These are phyloP conservation scores for Micromonas pusilla DNA, from an alignment of 139 green algal genomes.

Conservation along the genomic window DNA sequence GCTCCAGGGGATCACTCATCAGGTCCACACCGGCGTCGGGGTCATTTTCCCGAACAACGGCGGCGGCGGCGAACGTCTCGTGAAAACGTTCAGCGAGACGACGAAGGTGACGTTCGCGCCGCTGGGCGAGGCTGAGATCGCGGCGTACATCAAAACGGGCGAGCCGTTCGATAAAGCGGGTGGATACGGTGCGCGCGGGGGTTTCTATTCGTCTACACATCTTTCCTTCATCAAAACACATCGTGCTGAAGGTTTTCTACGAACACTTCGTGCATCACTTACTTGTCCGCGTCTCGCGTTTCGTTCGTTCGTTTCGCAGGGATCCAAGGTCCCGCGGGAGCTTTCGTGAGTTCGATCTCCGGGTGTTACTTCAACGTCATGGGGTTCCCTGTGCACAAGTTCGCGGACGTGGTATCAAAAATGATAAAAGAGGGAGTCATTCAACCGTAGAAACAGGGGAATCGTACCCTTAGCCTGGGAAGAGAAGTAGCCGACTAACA, in stretches of 20 bases:
- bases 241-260: too few species aligned
- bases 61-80: background rate
- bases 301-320: background rate
- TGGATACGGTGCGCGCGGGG: slow-evolving; percentile 34
- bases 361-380: slow-evolving; percentile 92
- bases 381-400: slow-evolving; percentile 61
- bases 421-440: slow-evolving; percentile 28
- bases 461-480: too few species aligned
- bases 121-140: slow-evolving; percentile 51
- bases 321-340: slow-evolving; percentile 61
- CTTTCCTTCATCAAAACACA: too few species aligned
- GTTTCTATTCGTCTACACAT: background rate
- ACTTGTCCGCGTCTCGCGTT: too few species aligned
- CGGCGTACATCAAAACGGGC: slow-evolving; percentile 56
- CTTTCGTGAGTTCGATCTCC: slow-evolving; percentile 66
- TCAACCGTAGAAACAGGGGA: background rate
- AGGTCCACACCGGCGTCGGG: slow-evolving; percentile 78
- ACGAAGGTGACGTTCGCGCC: slow-evolving; percentile 72
- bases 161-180: slow-evolving; percentile 43
- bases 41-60: slow-evolving; percentile 48
- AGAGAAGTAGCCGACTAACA: too few species aligned
- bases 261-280: too few species aligned
- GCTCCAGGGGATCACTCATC: slow-evolving; percentile 55
- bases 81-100: slow-evolving; percentile 50
- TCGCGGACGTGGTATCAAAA: slow-evolving; percentile 36